Evolutionary conservation across 2,329 filamentous ascomycete species (phyloP).

Genomic region (Ilyonectria robusta): DNA sequence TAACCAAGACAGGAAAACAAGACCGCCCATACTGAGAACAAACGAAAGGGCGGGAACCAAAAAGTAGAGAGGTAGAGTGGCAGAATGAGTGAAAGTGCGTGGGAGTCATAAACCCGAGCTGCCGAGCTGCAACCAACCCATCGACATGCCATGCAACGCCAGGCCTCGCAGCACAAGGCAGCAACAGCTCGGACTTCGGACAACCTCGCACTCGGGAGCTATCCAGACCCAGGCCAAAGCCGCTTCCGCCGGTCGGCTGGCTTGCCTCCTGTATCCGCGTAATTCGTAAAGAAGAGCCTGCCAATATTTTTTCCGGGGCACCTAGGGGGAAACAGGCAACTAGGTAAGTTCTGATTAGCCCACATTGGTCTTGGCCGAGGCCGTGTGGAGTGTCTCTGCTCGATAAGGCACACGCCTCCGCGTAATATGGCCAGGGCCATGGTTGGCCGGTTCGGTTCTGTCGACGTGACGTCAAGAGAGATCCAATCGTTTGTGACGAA

Average conservation of each 20-base stretch:
- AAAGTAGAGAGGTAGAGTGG: background rate
- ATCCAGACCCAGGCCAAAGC: background rate
- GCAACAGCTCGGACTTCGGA: conserved; percentile 23
- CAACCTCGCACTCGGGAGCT: background rate
- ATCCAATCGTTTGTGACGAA: conserved; percentile 6
- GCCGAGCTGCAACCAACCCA: conserved; percentile 18
- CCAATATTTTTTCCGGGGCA: conserved; percentile 5
- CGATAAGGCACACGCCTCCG: conserved; percentile 13
- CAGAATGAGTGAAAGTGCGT: background rate
- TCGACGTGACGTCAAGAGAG: conserved; percentile 3
- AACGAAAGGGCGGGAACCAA: background rate
- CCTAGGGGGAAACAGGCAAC: background rate
- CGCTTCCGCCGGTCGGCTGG: background rate
- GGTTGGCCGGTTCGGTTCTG: conserved; percentile 1
- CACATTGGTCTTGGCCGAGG: conserved; percentile 7
- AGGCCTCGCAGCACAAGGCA: conserved; percentile 1
- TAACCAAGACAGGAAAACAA: background rate
- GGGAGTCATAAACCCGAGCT: conserved; percentile 2
- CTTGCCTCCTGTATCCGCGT: background rate
- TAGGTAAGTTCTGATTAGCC: conserved; percentile 5
- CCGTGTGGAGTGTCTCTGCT: conserved; percentile 23
- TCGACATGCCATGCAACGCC: conserved; percentile 17
- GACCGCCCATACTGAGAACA: background rate
- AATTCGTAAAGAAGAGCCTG: background rate
- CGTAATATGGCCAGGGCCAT: background rate